phyloP scores from a whole-genome alignment of 1,139 yeast species.

The Candida sp. region DNA sequence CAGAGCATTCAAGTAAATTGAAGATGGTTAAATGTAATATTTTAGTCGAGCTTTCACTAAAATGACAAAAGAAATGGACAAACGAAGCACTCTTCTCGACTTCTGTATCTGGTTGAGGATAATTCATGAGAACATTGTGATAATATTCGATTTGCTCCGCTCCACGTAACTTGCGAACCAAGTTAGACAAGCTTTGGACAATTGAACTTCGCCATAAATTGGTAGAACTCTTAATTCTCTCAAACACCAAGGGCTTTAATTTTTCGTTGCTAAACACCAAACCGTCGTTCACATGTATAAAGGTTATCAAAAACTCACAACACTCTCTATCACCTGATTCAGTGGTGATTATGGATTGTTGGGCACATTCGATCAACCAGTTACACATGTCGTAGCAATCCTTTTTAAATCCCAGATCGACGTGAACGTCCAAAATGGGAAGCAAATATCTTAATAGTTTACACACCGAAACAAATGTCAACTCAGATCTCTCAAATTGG shows the following conservation, averaged over 20 bases:
- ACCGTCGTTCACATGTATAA: constrained; percentile 9
- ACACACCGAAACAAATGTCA: constrained; percentile 24
- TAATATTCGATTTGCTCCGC: constrained; percentile 26
- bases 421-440: constrained; percentile 8
- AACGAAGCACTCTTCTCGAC: constrained; percentile 40
- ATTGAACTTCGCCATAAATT: constrained; percentile 15
- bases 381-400: constrained; percentile 33
- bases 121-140: constrained; percentile 23
- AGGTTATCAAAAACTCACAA: constrained; percentile 14
- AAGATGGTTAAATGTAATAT: constrained; percentile 30
- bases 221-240: constrained; percentile 12
- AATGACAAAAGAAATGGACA: constrained; percentile 26
- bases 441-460: constrained; percentile 16
- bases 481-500: constrained; percentile 33
- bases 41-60: constrained; percentile 26
- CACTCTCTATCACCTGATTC: constrained; percentile 16
- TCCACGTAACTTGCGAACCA: constrained; percentile 4
- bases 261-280: neutral
- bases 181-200: constrained; percentile 5
- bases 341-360: constrained; percentile 22
- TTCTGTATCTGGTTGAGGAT: constrained; percentile 29
- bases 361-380: constrained; percentile 31
- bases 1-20: constrained; percentile 39
- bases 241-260: constrained; percentile 1
- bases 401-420: constrained; percentile 17